Percentiles rank a stretch among this genome's conserved stretches.
Conservation (phyloP, 2,329 filamentous ascomycete genomes). For the Parasarocladium wereldwijsianum region DNA sequence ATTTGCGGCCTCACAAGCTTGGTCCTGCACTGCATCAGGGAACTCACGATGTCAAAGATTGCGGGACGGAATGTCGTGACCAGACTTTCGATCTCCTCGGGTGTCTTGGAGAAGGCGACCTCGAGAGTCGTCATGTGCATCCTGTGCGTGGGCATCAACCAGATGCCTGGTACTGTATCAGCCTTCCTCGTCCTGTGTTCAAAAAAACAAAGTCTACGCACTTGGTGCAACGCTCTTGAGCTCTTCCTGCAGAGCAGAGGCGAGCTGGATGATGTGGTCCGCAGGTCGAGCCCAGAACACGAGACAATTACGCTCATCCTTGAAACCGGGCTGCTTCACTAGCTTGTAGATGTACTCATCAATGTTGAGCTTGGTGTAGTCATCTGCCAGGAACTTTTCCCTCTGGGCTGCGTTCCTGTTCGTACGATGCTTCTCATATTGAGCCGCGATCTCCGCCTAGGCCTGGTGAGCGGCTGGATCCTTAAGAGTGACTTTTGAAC, state of each 20-base stretch:
- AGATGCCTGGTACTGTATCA: conserved; percentile 43
- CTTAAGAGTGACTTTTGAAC: not conserved
- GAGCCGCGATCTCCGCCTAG: conserved; percentile 51
- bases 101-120: conserved; percentile 64
- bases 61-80: conserved; percentile 40
- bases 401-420: conserved; percentile 65
- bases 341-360: conserved; percentile 64
- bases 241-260: conserved; percentile 52
- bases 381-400: conserved; percentile 51
- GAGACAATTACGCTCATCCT: conserved; percentile 66
- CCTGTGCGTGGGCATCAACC: conserved; percentile 67
- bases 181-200: too few relatives aligned
- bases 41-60: conserved; percentile 47
- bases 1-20: conserved; percentile 71
- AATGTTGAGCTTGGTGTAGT: conserved; percentile 57
- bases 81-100: conserved; percentile 50
- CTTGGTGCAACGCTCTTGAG: conserved; percentile 52
- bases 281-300: conserved; percentile 83
- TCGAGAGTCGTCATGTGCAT: conserved; percentile 83
- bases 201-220: conserved; percentile 30
- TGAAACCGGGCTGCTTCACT: conserved; percentile 52
- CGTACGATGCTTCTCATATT: conserved; percentile 60
- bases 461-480: not conserved
- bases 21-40: conserved; percentile 51
- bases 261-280: conserved; percentile 50